Percentiles rank a stretch among this genome's conserved stretches.
phyloP scores from a whole-genome alignment of 139 green algal species.

The Ostreobium quekettii region DNA sequence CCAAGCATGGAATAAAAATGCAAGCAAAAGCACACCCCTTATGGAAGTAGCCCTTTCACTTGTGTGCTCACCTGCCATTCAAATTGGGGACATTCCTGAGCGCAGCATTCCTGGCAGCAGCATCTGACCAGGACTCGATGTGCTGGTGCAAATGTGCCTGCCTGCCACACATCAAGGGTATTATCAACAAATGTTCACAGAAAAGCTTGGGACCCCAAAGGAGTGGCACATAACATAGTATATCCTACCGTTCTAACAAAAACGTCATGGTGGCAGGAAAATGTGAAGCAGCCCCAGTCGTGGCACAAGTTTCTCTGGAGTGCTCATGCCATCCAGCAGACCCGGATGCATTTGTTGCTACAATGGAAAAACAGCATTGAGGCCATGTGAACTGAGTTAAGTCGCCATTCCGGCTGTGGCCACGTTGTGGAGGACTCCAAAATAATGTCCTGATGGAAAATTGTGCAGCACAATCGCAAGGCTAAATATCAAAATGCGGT shows the following conservation, averaged over 20 bases:
- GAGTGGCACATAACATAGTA: background rate
- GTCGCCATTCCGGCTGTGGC: too few species aligned
- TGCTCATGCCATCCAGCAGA: too few species aligned
- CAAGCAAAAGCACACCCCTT: too few species aligned
- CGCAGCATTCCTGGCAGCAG: background rate
- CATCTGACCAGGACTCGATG: slow-evolving; percentile 16
- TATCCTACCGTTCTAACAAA: background rate
- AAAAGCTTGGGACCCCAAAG: background rate
- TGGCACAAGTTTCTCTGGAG: background rate
- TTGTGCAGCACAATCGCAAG: too few species aligned
- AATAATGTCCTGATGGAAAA: too few species aligned
- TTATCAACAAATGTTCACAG: background rate
- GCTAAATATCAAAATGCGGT: too few species aligned
- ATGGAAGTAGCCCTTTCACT: background rate
- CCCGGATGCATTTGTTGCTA: too few species aligned
- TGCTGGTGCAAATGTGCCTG: slow-evolving; percentile 2
- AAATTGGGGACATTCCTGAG: background rate
- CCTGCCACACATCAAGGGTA: background rate
- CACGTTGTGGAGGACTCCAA: too few species aligned
- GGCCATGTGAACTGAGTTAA: too few species aligned
- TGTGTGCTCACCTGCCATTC: background rate
- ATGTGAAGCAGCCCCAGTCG: background rate
- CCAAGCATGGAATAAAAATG: too few species aligned
- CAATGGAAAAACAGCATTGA: too few species aligned
- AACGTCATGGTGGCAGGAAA: background rate